Conservation (phyloP, 176 grass and related monocot genomes). For the Guadua angustifolia region DNA sequence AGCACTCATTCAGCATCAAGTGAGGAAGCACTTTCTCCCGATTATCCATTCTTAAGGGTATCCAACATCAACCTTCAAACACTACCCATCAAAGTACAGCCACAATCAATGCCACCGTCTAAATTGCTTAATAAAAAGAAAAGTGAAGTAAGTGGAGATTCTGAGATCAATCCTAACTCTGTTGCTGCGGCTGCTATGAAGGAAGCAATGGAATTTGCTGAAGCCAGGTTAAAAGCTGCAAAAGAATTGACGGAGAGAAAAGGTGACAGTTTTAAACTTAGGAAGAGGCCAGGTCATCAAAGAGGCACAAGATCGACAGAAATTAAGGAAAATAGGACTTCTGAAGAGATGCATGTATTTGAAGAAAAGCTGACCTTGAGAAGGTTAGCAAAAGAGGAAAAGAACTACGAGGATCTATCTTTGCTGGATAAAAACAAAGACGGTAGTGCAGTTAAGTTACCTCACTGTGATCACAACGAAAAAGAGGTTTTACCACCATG, state of each 20-base stretch:
- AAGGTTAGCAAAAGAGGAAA: conserved; percentile 50
- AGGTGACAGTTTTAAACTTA: conserved; percentile 63
- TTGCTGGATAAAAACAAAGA: conserved; percentile 36
- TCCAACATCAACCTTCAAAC: conserved; percentile 57
- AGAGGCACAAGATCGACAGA: conserved; percentile 50
- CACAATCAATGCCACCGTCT: conserved; percentile 56
- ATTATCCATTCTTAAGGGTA: conserved; percentile 66
- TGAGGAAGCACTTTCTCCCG: conserved; percentile 49
- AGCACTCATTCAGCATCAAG: conserved; percentile 68
- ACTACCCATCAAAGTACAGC: conserved; percentile 57
- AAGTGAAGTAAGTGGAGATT: conserved; percentile 46
- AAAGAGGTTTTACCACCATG: conserved; percentile 29
- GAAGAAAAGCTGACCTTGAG: conserved; percentile 42
- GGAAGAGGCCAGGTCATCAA: conserved; percentile 53
- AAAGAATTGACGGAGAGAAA: conserved; percentile 91
- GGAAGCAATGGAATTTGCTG: conserved; percentile 95
- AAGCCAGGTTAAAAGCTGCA: conserved; percentile 88
- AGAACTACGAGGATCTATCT: conserved; percentile 26
- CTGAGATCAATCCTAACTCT: conserved; percentile 66
- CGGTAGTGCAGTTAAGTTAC: conserved; percentile 20
- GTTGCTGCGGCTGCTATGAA: conserved; percentile 75
- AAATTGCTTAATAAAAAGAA: conserved; percentile 57
- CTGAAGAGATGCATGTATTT: conserved; percentile 49
- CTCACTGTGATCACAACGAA: conserved; percentile 43
- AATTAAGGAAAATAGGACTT: conserved; percentile 35